Evolutionary conservation across 305 asterid species (phyloP).

Genomic region (Striga hermonthica): DNA sequence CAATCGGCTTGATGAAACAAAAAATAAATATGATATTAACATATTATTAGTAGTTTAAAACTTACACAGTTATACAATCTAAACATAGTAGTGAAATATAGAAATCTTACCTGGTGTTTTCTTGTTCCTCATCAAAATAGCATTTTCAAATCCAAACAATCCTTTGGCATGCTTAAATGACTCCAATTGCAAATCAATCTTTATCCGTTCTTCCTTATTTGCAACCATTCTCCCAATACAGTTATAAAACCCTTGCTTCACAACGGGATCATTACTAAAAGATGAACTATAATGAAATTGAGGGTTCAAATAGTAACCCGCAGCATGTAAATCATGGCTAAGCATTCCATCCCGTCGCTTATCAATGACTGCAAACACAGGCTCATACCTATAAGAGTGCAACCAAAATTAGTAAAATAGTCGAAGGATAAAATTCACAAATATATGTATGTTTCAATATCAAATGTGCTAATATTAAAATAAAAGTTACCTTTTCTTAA

Average conservation of each 20-base stretch:
- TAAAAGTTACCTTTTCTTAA: not conserved
- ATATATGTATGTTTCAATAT: not conserved
- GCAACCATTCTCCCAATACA: not conserved
- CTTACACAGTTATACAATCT: too few species aligned
- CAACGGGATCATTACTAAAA: not conserved
- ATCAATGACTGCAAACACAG: too few species aligned
- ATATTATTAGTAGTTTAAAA: too few species aligned
- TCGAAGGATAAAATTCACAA: not conserved
- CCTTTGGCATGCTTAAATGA: too few species aligned
- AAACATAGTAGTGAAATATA: not conserved
- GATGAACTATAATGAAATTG: not conserved
- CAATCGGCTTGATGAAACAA: not conserved
- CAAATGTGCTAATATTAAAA: not conserved
- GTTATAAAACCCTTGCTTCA: not conserved
- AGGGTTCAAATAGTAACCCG: not conserved
- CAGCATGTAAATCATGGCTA: not conserved
- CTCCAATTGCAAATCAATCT: too few species aligned
- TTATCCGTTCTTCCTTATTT: not conserved
- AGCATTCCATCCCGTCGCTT: too few species aligned
- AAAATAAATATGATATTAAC: not conserved
- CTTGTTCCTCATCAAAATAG: too few species aligned
- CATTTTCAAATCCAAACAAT: too few species aligned
- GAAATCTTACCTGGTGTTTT: too few species aligned
- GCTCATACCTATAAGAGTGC: too few species aligned
- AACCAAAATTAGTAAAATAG: too few species aligned